Evolutionary conservation across 176 grass and related monocot genomes (phyloP).

Genomic region (Juncus effusus): DNA sequence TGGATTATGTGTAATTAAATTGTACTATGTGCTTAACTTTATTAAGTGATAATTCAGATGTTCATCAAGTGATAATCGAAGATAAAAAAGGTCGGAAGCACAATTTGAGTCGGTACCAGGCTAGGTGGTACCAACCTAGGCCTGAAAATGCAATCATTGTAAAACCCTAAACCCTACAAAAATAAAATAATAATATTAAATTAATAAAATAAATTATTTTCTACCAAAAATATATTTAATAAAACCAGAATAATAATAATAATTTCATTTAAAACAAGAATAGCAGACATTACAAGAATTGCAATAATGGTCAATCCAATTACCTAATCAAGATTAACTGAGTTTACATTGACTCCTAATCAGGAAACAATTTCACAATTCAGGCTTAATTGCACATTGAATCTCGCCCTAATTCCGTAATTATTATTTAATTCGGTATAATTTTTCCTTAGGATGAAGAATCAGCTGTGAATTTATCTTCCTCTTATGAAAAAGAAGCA

Average conservation of each 20-base stretch:
- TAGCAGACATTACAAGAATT: too few relatives aligned
- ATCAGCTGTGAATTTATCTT: slow-evolving; percentile 48
- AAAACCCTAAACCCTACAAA: slow-evolving; percentile 16
- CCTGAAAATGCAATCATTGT: slow-evolving; percentile 84
- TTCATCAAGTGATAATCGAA: slow-evolving; percentile 70
- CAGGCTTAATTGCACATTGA: not conserved
- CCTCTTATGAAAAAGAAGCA: slow-evolving; percentile 46
- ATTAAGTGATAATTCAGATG: slow-evolving; percentile 30
- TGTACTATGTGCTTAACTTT: slow-evolving; percentile 15
- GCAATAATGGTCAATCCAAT: too few relatives aligned
- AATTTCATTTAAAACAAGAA: too few relatives aligned
- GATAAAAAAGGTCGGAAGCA: slow-evolving; percentile 48
- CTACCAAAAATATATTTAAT: too few relatives aligned
- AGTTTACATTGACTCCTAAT: too few relatives aligned
- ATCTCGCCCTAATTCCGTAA: not conserved
- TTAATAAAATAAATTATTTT: too few relatives aligned
- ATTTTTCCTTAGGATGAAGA: slow-evolving; percentile 58
- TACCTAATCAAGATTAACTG: too few relatives aligned
- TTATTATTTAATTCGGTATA: not conserved
- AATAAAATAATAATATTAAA: not conserved
- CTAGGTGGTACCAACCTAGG: slow-evolving; percentile 85
- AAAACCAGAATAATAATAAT: too few relatives aligned
- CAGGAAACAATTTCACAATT: too few relatives aligned
- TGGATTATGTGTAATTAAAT: slow-evolving; percentile 7
- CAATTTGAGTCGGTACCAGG: slow-evolving; percentile 66